phyloP scores from a whole-genome alignment of 2,329 filamentous ascomycete species.

The Fusarium xylarioides region DNA sequence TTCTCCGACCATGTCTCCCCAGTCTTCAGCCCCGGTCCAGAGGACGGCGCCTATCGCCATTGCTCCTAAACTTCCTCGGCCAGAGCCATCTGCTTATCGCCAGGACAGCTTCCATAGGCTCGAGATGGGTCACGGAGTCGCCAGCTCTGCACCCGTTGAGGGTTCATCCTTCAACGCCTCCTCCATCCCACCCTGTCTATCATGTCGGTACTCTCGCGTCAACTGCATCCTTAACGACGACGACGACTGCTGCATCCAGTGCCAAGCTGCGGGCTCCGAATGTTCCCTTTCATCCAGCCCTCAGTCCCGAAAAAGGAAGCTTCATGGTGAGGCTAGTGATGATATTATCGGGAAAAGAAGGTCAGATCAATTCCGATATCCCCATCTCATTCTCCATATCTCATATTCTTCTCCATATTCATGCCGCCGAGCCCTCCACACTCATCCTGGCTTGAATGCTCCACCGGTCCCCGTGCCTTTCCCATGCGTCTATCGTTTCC shows the following conservation, averaged over 20 bases:
- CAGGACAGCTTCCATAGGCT: conserved; percentile 58
- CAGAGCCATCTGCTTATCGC: conserved; percentile 53
- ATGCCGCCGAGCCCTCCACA: conserved; percentile 28
- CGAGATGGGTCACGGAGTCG: conserved; percentile 60
- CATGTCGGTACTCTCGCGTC: conserved; percentile 76
- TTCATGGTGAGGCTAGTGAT: conserved; percentile 70
- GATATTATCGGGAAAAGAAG: conserved; percentile 73
- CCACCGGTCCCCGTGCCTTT: conserved; percentile 26
- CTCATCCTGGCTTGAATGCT: conserved; percentile 30
- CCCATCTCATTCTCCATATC: conserved; percentile 13
- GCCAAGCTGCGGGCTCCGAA: conserved; percentile 79
- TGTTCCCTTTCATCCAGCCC: conserved; percentile 83
- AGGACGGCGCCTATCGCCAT: conserved; percentile 73
- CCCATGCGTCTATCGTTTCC: conserved; percentile 33
- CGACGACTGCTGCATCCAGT: conserved; percentile 78
- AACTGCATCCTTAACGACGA: conserved; percentile 81
- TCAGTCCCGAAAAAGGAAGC: conserved; percentile 81
- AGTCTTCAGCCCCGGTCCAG: conserved; percentile 57
- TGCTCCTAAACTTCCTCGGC: conserved; percentile 65
- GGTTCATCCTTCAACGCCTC: conserved; percentile 54
- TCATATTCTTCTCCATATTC: conserved; percentile 23
- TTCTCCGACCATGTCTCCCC: conserved; percentile 58
- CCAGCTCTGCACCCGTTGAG: conserved; percentile 59
- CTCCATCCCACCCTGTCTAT: conserved; percentile 70
- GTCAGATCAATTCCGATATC: conserved; percentile 57